phyloP scores from a whole-genome alignment of 1,284 basidiomycete genomes.

The Cerioporus squamosus region DNA sequence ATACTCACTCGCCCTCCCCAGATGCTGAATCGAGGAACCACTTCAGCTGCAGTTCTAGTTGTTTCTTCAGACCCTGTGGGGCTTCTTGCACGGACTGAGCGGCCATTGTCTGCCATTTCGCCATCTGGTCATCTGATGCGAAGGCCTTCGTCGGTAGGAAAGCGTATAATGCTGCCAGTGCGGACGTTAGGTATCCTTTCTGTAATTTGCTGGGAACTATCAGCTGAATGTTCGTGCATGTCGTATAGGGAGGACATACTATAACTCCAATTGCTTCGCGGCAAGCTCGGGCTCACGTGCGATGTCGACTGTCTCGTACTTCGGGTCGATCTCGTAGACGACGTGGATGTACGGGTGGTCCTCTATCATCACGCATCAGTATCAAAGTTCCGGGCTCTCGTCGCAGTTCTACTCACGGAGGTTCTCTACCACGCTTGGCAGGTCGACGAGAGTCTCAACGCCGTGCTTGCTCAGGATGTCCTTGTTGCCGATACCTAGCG shows the following conservation, averaged over 20 bases:
- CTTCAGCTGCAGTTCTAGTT: slow-evolving; percentile 8
- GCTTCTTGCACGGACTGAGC: slow-evolving; percentile 9
- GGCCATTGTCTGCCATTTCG: slow-evolving; percentile 1
- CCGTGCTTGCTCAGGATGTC: slow-evolving; percentile 45
- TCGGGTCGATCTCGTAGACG: slow-evolving; percentile 12
- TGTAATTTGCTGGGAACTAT: slow-evolving; percentile 31
- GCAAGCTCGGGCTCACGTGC: slow-evolving; percentile 6
- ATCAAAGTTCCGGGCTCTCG: too few species aligned
- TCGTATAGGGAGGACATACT: not conserved
- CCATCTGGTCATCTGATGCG: not conserved
- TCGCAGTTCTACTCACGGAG: slow-evolving; percentile 45
- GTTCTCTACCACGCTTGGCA: slow-evolving; percentile 61
- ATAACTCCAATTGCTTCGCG: slow-evolving; percentile 4
- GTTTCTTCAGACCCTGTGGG: slow-evolving; percentile 4
- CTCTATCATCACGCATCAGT: not conserved
- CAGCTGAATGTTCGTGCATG: not conserved
- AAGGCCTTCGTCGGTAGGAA: slow-evolving; percentile 8
- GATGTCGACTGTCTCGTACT: slow-evolving; percentile 11
- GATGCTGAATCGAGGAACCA: slow-evolving; percentile 11
- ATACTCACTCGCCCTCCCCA: not conserved
- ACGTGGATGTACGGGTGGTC: slow-evolving; percentile 10
- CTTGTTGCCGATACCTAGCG: slow-evolving; percentile 32
- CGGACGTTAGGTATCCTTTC: slow-evolving; percentile 10
- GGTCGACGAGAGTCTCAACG: slow-evolving; percentile 46
- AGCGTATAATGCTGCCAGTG: not conserved